Evolutionary conservation across 805 yeast genomes (phyloP), one percentile per base, ranked within the genome.

Genomic region (Metschnikowia drakensbergensis): DNA sequence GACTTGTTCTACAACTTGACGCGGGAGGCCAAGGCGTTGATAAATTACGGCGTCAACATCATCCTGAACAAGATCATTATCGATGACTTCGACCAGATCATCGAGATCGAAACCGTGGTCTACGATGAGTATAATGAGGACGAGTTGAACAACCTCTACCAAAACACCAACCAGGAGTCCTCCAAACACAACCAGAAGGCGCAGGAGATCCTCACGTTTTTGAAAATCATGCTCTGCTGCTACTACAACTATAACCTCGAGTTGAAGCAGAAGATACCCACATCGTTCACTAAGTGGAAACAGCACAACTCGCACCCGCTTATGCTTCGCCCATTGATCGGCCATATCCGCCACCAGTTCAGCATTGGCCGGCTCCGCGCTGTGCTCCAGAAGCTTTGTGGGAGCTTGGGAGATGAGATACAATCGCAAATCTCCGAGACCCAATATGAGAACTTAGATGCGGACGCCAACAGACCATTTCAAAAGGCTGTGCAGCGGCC

Each of bases 1-100:
- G 98, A 92, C 64, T 72, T 92, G 47, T 88, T 88, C 69, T 81
- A 80, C 64, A 90, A 84, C 57, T 66, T 92, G 47, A 75, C 83
- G 25, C 80, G 83, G 53, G 99, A 92, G 65, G 88, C 96, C 1
- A 76, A 84, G 29, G 62, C 74, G 5, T 69, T 92, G 49, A 76
- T 84, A 7, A 80, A 89, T 17, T 81, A 83, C 54, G 84, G 86
- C 47, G 92, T 88, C 3, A 74, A 75, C 11, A 76, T 83, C 13
- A 82, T 86, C 29, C 77, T 76, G 45, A 81, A 83, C 51, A 83
- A 81, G 55, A 77, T 91, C 22, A 72, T 77, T 0, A 73, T 88
- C 37, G 88, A 86, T 51, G 65, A 86, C 17, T 77, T 80, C 36
- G 82, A 84, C 52, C 86, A 84, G 52, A 69, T 79, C 33, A 69